A percentile compares a stretch with the other conserved stretches of the same genome.
These are phyloP conservation scores for Balamuthia mandrillaris DNA, from an alignment of 208 protist species.

Conservation along the genomic window DNA sequence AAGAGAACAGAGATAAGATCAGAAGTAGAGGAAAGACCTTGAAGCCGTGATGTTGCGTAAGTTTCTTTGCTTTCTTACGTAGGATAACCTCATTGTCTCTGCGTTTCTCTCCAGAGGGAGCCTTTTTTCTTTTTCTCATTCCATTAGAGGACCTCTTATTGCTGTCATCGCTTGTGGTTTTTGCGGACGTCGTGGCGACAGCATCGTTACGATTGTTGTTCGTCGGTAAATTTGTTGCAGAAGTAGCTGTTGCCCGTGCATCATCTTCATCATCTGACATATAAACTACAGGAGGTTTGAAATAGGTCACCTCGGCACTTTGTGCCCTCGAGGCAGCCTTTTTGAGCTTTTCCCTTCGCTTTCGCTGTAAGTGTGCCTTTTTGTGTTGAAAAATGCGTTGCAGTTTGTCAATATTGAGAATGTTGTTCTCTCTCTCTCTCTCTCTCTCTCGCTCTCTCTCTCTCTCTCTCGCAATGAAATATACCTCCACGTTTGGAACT, in stretches of 20 bases:
- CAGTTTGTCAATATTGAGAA: background rate
- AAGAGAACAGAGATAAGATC: too few relatives aligned
- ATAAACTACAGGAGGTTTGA: background rate
- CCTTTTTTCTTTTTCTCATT: background rate
- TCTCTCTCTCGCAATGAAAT: background rate
- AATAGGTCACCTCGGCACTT: background rate
- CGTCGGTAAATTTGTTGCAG: background rate
- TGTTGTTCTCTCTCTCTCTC: background rate
- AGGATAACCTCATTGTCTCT: too few relatives aligned
- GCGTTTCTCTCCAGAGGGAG: too few relatives aligned
- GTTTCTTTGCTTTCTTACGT: too few relatives aligned
- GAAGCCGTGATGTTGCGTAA: too few relatives aligned
- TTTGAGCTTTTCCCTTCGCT: too few relatives aligned
- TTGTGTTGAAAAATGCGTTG: slow-evolving; percentile 8
- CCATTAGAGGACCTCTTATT: background rate
- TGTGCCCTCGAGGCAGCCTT: background rate
- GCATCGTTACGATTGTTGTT: background rate
- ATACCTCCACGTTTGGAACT: slow-evolving; percentile 40
- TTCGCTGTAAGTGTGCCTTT: background rate
- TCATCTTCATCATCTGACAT: background rate
- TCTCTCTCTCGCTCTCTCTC: background rate
- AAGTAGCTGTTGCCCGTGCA: background rate
- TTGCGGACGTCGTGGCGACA: background rate
- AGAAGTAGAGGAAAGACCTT: too few relatives aligned
- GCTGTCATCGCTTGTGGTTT: too few relatives aligned